phyloP scores from a whole-genome alignment of 805 yeast genomes.

The Brettanomyces custersianus region DNA sequence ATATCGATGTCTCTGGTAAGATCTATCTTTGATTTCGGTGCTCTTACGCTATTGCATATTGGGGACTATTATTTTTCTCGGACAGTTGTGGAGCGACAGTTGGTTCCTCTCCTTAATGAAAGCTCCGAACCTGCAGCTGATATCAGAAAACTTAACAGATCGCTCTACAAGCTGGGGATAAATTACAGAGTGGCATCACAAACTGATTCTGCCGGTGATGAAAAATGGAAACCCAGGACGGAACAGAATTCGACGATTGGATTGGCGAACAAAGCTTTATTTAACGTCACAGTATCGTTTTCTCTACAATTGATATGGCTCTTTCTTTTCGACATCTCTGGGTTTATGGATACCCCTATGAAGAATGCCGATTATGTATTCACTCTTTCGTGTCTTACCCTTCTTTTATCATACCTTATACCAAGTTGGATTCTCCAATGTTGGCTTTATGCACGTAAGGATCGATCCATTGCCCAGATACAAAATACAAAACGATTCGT shows the following conservation, averaged over 20 bases:
- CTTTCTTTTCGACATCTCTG: slow-evolving; percentile 21
- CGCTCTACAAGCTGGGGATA: slow-evolving; percentile 1
- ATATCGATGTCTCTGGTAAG: too few relatives aligned
- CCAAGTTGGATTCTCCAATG: slow-evolving; percentile 28
- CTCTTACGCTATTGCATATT: too few relatives aligned
- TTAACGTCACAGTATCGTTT: slow-evolving; percentile 19
- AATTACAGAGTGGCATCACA: slow-evolving; percentile 1
- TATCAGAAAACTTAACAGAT: neutral
- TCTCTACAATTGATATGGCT: slow-evolving; percentile 20
- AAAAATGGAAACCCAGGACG: neutral
- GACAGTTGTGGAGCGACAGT: neutral
- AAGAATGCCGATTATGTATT: slow-evolving; percentile 29
- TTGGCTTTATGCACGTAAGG: slow-evolving; percentile 2
- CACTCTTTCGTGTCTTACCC: slow-evolving; percentile 29
- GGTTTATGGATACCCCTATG: slow-evolving; percentile 15
- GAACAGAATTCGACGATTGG: neutral
- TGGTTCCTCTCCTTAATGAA: neutral
- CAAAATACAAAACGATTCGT: slow-evolving; percentile 9
- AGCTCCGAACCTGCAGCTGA: neutral
- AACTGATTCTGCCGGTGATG: neutral
- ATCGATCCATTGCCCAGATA: neutral
- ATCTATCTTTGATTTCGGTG: too few relatives aligned
- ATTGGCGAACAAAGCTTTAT: slow-evolving; percentile 1
- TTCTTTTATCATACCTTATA: slow-evolving; percentile 31
- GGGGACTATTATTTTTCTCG: neutral